Evolutionary conservation across 495 filamentous ascomycete species (phyloP), one percentile per base, ranked within the genome.

Genomic region (Beverwykella pulmonaria): DNA sequence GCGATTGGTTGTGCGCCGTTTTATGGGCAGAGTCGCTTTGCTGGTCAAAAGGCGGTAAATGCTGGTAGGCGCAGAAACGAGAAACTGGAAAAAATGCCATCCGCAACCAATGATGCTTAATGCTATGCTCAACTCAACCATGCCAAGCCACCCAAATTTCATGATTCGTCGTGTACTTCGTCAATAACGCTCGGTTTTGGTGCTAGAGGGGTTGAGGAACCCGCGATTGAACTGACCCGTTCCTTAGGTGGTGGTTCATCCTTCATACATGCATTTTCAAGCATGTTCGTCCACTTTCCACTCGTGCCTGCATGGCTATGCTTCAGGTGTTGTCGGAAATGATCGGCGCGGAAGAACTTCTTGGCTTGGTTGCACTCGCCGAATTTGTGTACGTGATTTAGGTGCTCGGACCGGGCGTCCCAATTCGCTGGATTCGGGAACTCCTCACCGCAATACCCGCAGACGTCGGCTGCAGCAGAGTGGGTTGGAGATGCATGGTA

Each of bases 211-310:
- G 48, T 44, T 8, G 64, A 56, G 29, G 65, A 53, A n/a, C 65
- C 66, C 23, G 65, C 65, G 22, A 69, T 64, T 2, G 70, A 72
- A 32, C 55, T 48, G 22, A 69, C 52, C 1, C 74, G 63, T 46
- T 74, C 73, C 59, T 73, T 73, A 6, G 68, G 76, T 1, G 81
- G 82, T 27, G 85, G 80, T 76, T 98, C 93, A 67, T 97, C 92
- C 77, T 92, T 90, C 93, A 97, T 96, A 77, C 94, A 98, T 30
- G 93, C 92, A 73, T 90, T 95, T 74, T 98, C 94, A 46, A 98
- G 79, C 81, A 96, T 93, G 76, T 98, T 98, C 20, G 94, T 98
- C 94, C 95, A 98, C 75, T 98, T 98, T 23, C 94, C 94, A 77
- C 92, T 97, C 1, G 92, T 93, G 14, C 94, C 95, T 7, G 90